phyloP scores from a whole-genome alignment of 495 filamentous ascomycete genomes.

The Lophiostoma macrostomum region DNA sequence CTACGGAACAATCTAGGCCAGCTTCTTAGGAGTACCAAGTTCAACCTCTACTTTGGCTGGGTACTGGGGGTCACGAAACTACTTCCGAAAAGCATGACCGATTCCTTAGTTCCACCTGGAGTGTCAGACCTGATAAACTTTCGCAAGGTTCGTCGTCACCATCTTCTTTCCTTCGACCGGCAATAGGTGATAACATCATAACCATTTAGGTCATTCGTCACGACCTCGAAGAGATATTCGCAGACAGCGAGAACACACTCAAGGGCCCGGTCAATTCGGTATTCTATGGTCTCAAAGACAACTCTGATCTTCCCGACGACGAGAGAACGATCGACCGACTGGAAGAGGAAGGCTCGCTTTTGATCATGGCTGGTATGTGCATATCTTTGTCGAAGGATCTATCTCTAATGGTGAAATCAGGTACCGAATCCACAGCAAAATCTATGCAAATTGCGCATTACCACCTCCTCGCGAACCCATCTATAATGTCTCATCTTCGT shows the following conservation, averaged over 20 bases:
- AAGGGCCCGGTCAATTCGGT: not conserved
- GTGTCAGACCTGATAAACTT: not conserved
- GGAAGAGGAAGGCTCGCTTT: not conserved
- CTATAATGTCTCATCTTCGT: too few relatives aligned
- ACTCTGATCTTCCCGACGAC: not conserved
- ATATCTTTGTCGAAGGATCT: too few relatives aligned
- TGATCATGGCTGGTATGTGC: not conserved
- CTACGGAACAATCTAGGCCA: too few relatives aligned
- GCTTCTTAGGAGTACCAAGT: too few relatives aligned
- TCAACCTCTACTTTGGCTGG: too few relatives aligned
- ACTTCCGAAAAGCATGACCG: too few relatives aligned
- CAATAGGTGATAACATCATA: not conserved
- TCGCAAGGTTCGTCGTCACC: not conserved
- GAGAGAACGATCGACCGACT: not conserved
- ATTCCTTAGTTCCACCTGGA: too few relatives aligned
- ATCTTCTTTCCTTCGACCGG: not conserved
- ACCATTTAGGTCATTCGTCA: not conserved
- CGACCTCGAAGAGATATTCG: not conserved
- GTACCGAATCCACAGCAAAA: too few relatives aligned
- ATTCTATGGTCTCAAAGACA: not conserved
- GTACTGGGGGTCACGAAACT: too few relatives aligned
- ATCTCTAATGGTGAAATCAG: too few relatives aligned
- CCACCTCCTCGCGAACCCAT: too few relatives aligned
- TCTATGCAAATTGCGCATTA: too few relatives aligned
- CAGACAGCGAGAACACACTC: not conserved